Conservation (phyloP, 2,329 filamentous ascomycete genomes). For the Dactylellina parvicollis region DNA sequence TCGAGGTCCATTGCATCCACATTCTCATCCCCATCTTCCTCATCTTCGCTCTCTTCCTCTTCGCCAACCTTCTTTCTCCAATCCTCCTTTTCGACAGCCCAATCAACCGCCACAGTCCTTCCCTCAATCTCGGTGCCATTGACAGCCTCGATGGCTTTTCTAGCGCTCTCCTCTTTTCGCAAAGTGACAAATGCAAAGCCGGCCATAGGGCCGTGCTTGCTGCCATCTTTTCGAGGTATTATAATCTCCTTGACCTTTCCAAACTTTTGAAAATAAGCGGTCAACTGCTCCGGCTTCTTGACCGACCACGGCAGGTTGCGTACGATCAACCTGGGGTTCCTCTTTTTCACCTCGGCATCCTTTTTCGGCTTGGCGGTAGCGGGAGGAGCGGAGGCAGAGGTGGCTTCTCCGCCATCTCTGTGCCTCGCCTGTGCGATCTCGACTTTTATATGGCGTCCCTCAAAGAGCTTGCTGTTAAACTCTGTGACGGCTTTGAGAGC, state of each 20-base stretch:
- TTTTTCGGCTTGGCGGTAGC: slow-evolving; percentile 57
- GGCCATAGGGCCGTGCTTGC: slow-evolving; percentile 69
- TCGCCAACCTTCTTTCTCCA: slow-evolving; percentile 76
- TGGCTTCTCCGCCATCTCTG: slow-evolving; percentile 66
- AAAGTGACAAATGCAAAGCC: slow-evolving; percentile 95
- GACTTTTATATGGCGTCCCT: slow-evolving; percentile 82
- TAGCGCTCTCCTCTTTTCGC: slow-evolving; percentile 86
- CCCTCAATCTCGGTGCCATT: slow-evolving; percentile 93
- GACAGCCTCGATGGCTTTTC: slow-evolving; percentile 82
- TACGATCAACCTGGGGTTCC: slow-evolving; percentile 81
- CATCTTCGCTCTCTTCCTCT: slow-evolving; percentile 63
- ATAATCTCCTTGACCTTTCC: slow-evolving; percentile 91
- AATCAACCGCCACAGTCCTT: slow-evolving; percentile 89
- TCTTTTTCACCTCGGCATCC: slow-evolving; percentile 69
- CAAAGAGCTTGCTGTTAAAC: slow-evolving; percentile 79
- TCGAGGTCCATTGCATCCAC: slow-evolving; percentile 62
- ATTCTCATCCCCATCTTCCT: slow-evolving; percentile 65
- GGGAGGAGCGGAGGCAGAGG: slow-evolving; percentile 59
- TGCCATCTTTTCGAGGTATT: slow-evolving; percentile 79
- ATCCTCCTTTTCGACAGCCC: slow-evolving; percentile 89
- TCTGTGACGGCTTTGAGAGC: slow-evolving; percentile 81
- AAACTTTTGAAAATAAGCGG: slow-evolving; percentile 81
- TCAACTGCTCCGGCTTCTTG: slow-evolving; percentile 82
- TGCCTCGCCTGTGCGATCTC: slow-evolving; percentile 89
- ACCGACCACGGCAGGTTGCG: slow-evolving; percentile 96